phyloP scores from a whole-genome alignment of 495 filamentous ascomycete species.

The Penicillium odoratum region DNA sequence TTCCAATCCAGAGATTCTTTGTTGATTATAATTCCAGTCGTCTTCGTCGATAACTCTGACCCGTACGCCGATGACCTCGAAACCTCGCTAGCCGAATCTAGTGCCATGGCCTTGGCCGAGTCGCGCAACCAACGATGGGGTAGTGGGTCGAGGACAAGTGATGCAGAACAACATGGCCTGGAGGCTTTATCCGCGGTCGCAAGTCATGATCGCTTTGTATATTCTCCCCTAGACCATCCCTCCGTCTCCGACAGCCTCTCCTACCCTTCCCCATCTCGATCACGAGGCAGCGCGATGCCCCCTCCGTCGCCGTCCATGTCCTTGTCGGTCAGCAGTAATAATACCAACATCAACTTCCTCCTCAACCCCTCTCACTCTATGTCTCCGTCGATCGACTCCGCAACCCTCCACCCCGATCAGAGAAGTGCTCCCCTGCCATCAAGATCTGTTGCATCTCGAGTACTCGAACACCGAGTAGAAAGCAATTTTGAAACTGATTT shows the following conservation, averaged over 20 bases:
- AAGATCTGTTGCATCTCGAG: constrained; percentile 23
- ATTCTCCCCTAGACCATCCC: constrained; percentile 29
- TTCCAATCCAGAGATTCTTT: neutral
- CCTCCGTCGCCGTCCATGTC: constrained; percentile 43
- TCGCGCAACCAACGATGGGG: constrained; percentile 34
- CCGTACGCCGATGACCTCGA: constrained; percentile 59
- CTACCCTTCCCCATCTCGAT: constrained; percentile 36
- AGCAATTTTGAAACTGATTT: constrained; percentile 48
- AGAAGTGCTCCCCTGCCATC: constrained; percentile 32
- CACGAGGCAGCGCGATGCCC: constrained; percentile 32
- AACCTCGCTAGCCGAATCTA: constrained; percentile 32
- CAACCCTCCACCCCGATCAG: constrained; percentile 35
- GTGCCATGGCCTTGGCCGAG: constrained; percentile 33
- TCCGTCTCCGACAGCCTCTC: constrained; percentile 35
- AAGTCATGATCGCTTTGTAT: constrained; percentile 48
- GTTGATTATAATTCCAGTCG: constrained; percentile 40
- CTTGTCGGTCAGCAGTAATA: constrained; percentile 34
- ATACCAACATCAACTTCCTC: constrained; percentile 57
- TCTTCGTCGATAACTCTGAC: constrained; percentile 64
- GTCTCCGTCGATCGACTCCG: constrained; percentile 49
- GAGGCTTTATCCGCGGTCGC: constrained; percentile 60
- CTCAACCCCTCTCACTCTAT: constrained; percentile 54
- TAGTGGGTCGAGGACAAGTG: constrained; percentile 29
- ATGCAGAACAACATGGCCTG: constrained; percentile 50
- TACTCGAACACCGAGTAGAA: constrained; percentile 23